Conservation (phyloP, 2,329 filamentous ascomycete species). For the Phialemonium atrogriseum region DNA sequence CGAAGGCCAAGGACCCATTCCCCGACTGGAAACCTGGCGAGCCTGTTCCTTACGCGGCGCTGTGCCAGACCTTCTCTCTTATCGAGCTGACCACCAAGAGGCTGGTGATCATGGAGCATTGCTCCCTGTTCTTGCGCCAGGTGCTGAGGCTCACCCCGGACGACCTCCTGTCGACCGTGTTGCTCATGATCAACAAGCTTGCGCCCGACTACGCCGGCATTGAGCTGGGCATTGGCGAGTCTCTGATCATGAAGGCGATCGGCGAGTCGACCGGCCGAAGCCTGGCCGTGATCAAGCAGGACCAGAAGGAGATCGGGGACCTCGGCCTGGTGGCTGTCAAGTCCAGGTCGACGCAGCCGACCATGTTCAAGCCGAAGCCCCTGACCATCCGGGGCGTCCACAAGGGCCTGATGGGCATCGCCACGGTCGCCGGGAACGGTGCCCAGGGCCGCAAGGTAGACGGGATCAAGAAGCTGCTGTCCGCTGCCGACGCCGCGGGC, state of each 20-base stretch:
- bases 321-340: slow-evolving; percentile 91
- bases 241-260: slow-evolving; percentile 97
- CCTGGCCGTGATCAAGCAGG: slow-evolving; percentile 81
- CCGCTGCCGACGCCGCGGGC: slow-evolving; percentile 68
- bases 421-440: slow-evolving; percentile 77
- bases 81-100: slow-evolving; percentile 93
- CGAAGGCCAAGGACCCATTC: slow-evolving; percentile 69
- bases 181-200: slow-evolving; percentile 97
- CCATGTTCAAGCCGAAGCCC: slow-evolving; percentile 96
- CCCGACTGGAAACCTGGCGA: slow-evolving; percentile 88
- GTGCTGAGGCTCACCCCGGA: slow-evolving; percentile 85
- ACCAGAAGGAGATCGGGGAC: slow-evolving; percentile 95
- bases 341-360: slow-evolving; percentile 88
- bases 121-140: slow-evolving; percentile 83
- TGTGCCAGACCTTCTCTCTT: slow-evolving; percentile 90
- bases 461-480: slow-evolving; percentile 92
- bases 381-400: slow-evolving; percentile 82
- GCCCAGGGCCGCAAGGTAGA: slow-evolving; percentile 88
- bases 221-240: slow-evolving; percentile 96
- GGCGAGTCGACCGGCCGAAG: slow-evolving; percentile 89
- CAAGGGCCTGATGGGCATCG: slow-evolving; percentile 79
- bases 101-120: slow-evolving; percentile 79
- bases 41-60: slow-evolving; percentile 86
- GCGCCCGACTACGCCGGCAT: slow-evolving; percentile 95
- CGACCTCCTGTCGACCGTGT: slow-evolving; percentile 78